A percentile compares a stretch with the other conserved stretches of the same genome.
Evolutionary conservation across 1,284 basidiomycete genomes (phyloP).

Genomic region (Austroboletus novae-zelandiae): DNA sequence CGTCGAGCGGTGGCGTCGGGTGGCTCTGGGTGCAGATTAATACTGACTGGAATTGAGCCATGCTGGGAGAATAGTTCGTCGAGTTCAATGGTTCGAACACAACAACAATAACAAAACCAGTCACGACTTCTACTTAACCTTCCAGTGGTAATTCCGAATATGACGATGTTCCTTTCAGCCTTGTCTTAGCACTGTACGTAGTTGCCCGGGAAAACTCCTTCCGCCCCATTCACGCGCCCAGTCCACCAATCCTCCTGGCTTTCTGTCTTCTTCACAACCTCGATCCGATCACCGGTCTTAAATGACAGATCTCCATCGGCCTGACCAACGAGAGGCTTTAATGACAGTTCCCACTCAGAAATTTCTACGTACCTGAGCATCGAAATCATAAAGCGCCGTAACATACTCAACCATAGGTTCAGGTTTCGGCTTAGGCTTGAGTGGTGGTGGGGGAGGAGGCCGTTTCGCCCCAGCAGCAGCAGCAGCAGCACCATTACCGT

Average conservation of each 20-base stretch:
- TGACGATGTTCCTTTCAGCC: background rate
- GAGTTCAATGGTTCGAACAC: too few relatives aligned
- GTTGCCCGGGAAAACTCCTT: conserved; percentile 93
- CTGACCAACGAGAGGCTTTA: conserved; percentile 37
- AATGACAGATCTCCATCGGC: conserved; percentile 95
- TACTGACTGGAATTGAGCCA: too few relatives aligned
- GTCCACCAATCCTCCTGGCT: conserved; percentile 99
- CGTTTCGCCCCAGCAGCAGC: conserved; percentile 56
- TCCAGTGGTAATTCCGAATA: background rate
- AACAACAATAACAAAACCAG: too few relatives aligned
- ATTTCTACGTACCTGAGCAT: conserved; percentile 60
- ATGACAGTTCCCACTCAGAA: background rate
- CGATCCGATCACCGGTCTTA: conserved; percentile 89
- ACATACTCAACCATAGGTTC: conserved; percentile 70
- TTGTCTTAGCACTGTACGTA: conserved; percentile 36
- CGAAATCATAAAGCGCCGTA: conserved; percentile 94
- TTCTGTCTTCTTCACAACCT: conserved; percentile 83
- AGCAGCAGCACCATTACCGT: conserved; percentile 1
- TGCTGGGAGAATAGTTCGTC: too few relatives aligned
- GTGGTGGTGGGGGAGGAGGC: conserved; percentile 86
- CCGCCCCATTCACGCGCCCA: conserved; percentile 77
- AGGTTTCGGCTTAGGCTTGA: conserved; percentile 77
- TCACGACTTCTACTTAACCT: too few relatives aligned
- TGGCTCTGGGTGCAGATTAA: too few relatives aligned
- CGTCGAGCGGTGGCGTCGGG: too few relatives aligned